A percentile compares a stretch with the other conserved stretches of the same genome.
These are phyloP conservation scores for Tranzscheliella williamsii DNA, from an alignment of 1,284 basidiomycete genomes.

Conservation along the genomic window DNA sequence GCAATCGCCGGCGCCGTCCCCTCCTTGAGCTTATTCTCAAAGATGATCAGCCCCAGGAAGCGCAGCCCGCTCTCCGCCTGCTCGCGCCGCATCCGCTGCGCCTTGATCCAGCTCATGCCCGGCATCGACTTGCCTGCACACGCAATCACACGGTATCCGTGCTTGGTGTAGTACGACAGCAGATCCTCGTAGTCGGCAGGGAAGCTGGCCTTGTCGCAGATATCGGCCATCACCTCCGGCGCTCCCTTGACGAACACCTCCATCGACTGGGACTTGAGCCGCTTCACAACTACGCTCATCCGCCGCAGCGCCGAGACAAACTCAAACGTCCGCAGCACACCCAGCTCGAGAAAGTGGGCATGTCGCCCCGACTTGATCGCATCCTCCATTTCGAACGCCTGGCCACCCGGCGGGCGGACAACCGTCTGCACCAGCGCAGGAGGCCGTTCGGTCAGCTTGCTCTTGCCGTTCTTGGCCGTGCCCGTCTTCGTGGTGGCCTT, in stretches of 20 bases:
- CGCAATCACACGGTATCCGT: conserved; percentile 96
- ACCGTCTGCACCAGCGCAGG: conserved; percentile 94
- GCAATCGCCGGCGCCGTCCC: conserved; percentile 90
- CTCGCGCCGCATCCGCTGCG: conserved; percentile 93
- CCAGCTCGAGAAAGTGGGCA: conserved; percentile 88
- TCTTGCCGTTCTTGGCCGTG: conserved; percentile 53
- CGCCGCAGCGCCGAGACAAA: conserved; percentile 89
- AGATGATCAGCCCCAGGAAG: conserved; percentile 95
- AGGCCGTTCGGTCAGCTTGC: conserved; percentile 70
- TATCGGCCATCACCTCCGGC: conserved; percentile 94
- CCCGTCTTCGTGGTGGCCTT: conserved; percentile 47
- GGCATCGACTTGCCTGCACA: conserved; percentile 96
- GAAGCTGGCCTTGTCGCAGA: conserved; percentile 66
- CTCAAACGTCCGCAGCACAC: conserved; percentile 94
- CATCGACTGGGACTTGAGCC: conserved; percentile 90
- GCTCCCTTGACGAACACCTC: conserved; percentile 98
- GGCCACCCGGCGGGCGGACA: conserved; percentile 89
- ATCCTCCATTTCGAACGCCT: conserved; percentile 86
- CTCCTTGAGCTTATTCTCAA: conserved; percentile 97
- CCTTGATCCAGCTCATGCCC: conserved; percentile 92
- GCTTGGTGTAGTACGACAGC: conserved; percentile 92
- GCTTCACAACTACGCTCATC: conserved; percentile 98
- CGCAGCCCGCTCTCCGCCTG: conserved; percentile 88
- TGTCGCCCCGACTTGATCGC: conserved; percentile 80
- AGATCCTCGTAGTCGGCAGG: conserved; percentile 96